Base-by-base conservation (phyloP, 1,139 yeast species). In the Martiniozyma asiatica region DNA sequence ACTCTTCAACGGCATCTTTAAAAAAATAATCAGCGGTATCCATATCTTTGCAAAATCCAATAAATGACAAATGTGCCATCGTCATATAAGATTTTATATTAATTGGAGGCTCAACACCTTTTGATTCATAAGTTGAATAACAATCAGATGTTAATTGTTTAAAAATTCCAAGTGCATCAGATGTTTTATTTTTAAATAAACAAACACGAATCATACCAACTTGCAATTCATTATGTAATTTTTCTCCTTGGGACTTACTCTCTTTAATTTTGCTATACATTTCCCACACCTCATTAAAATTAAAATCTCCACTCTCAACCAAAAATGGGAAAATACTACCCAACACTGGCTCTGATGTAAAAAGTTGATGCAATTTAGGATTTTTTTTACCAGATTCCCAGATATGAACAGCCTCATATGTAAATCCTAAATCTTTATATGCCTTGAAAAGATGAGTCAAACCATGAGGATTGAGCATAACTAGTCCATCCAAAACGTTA, bases 11-110 rank as follows among this genome's bases (percentile, higher is more conserved):
- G 1, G 85, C 87, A 48, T 77, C 77, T 40, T 73, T 73, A 49
- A 78, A 84, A 47, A 80, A 80, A 30, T 72, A 68, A 46, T 68
- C 71, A 5, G 94, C 82, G 29, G 82, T 73, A 20, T 63, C 63
- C 31, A 77, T 62, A 44, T 84, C 92, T 43, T 73, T 73, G 52
- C 87, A 78, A 41, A 73, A 74, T 29, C 94, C 94, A 47, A 85
- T 76, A 47, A 85, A 84, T 3, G 80, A 67, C 40, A 78, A 64
- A 55, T 80, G 94, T 30, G 79, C 73, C 53, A 77, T 80, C 27
- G 68, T 61, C 48, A 71, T 53, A 33, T 70, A 63, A 34, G 71
- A 62, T 29, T 49, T 48, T 17, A 49, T 46, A 30, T 49, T 49
- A 33, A 49, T 49, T 28, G 54, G 54, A 16, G 54, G 54, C 18